Evolutionary conservation across 176 grass and related monocot genomes (phyloP).

Genomic region (Oryza nivara): DNA sequence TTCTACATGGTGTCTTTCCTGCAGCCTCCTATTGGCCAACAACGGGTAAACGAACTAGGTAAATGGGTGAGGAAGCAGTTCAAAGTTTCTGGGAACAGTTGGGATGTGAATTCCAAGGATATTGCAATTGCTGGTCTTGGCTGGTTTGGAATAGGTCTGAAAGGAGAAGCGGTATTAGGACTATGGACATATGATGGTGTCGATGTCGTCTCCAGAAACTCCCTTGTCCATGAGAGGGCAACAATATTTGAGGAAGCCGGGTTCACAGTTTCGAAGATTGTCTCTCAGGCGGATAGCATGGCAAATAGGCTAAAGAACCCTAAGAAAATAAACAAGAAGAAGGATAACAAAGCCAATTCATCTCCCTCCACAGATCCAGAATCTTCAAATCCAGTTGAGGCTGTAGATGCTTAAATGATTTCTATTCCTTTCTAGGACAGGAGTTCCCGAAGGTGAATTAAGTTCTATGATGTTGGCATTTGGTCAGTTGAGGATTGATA

Average conservation of each 20-base stretch:
- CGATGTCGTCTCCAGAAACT: slow-evolving; percentile 64
- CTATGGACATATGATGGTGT: slow-evolving; percentile 90
- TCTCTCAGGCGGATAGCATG: slow-evolving; percentile 72
- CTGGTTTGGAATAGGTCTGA: slow-evolving; percentile 77
- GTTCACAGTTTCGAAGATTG: slow-evolving; percentile 83
- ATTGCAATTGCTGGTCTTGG: slow-evolving; percentile 85
- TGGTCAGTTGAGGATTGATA: slow-evolving; percentile 7
- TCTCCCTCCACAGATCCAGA: background rate
- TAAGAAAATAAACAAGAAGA: slow-evolving; percentile 49
- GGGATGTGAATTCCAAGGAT: slow-evolving; percentile 71
- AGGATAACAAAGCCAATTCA: background rate
- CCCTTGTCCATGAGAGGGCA: slow-evolving; percentile 69
- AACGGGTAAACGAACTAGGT: slow-evolving; percentile 66
- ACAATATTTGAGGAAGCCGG: slow-evolving; percentile 77
- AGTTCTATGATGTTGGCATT: background rate
- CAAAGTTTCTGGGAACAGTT: slow-evolving; percentile 65
- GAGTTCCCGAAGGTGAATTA: background rate
- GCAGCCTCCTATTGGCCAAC: slow-evolving; percentile 79
- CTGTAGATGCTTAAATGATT: slow-evolving; percentile 34
- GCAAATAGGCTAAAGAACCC: slow-evolving; percentile 59
- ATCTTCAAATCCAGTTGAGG: slow-evolving; percentile 13
- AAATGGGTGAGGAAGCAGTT: slow-evolving; percentile 78
- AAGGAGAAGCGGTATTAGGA: slow-evolving; percentile 69
- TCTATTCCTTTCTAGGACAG: background rate
- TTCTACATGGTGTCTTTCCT: slow-evolving; percentile 30